These are phyloP conservation scores for Paraurostyla sp. DNA, from an alignment of 73 alveolate genomes.

Conservation along the genomic window DNA sequence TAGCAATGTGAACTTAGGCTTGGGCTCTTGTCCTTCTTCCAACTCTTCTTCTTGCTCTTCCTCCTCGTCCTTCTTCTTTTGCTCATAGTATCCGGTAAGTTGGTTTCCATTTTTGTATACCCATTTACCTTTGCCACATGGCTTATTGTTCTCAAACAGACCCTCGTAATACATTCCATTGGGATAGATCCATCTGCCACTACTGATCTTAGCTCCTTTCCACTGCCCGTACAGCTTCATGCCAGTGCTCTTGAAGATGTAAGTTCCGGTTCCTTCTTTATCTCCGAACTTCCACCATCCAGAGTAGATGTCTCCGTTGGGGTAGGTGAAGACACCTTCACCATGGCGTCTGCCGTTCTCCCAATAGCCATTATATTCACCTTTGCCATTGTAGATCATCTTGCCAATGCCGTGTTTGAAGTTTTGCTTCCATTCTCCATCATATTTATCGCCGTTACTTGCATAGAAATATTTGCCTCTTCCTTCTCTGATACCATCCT, in stretches of 20 bases:
- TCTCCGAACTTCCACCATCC: slow-evolving; percentile 99
- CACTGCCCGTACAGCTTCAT: slow-evolving; percentile 96
- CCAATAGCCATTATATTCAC: slow-evolving; percentile 96
- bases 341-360: slow-evolving; percentile 98
- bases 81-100: slow-evolving; percentile 87
- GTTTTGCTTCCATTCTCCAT: slow-evolving; percentile 88
- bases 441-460: slow-evolving; percentile 77
- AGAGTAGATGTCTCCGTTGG: slow-evolving; percentile 90
- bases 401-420: slow-evolving; percentile 92
- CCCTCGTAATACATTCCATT: slow-evolving; percentile 97
- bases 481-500: slow-evolving; percentile 82
- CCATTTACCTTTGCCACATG: slow-evolving; percentile 94
- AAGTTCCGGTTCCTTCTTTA: slow-evolving; percentile 95
- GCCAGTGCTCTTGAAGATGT: slow-evolving; percentile 90
- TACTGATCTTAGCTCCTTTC: slow-evolving; percentile 81
- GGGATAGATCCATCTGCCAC: slow-evolving; percentile 94
- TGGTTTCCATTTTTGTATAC: slow-evolving; percentile 92
- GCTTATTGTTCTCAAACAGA: slow-evolving; percentile 93
- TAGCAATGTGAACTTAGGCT: slow-evolving; percentile 63
- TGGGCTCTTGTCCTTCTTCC: slow-evolving; percentile 80
- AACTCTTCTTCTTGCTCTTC: slow-evolving; percentile 84
- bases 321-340: slow-evolving; percentile 95
- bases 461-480: slow-evolving; percentile 72
- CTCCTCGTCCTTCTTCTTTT: slow-evolving; percentile 85
- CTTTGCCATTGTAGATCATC: slow-evolving; percentile 85